Conservation (phyloP, 2,329 filamentous ascomycete species). For the Sporothrix inflata region DNA sequence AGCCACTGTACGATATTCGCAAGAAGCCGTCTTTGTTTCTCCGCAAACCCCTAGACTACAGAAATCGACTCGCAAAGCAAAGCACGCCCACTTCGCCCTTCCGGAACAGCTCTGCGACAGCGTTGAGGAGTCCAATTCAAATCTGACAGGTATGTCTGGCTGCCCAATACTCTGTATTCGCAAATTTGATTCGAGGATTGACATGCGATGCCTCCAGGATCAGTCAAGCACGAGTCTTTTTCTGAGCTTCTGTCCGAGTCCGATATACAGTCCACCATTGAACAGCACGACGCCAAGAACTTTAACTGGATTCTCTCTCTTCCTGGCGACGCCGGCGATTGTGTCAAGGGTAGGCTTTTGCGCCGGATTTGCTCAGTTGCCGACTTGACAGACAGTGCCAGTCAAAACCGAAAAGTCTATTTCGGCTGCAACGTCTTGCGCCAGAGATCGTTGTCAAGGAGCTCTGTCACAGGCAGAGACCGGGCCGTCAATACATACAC, state of each 20-base stretch:
- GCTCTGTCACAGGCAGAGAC: conserved; percentile 35
- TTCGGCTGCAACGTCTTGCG: conserved; percentile 59
- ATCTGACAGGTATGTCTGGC: conserved; percentile 8
- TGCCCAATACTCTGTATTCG: neutral
- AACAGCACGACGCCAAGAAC: conserved; percentile 52
- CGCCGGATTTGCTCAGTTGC: conserved; percentile 28
- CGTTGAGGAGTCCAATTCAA: neutral
- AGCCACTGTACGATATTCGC: neutral
- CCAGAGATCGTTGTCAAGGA: conserved; percentile 39
- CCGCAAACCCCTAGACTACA: neutral
- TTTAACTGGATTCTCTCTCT: conserved; percentile 55
- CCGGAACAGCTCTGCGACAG: conserved; percentile 1
- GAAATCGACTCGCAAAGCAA: conserved; percentile 6
- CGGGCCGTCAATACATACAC: conserved; percentile 47
- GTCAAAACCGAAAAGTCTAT: conserved; percentile 41
- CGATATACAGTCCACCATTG: conserved; percentile 25
- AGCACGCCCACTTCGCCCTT: conserved; percentile 28
- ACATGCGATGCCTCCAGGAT: neutral
- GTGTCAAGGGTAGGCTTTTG: conserved; percentile 19
- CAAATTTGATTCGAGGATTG: neutral
- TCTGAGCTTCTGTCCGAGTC: conserved; percentile 15
- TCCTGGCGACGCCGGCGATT: conserved; percentile 35
- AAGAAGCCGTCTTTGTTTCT: neutral
- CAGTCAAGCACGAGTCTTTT: conserved; percentile 23
- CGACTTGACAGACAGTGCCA: conserved; percentile 23